A percentile compares a stretch with the other conserved stretches of the same genome.
These are phyloP conservation scores for Porodaedalea pini DNA, from an alignment of 1,284 basidiomycete genomes.

Conservation along the genomic window DNA sequence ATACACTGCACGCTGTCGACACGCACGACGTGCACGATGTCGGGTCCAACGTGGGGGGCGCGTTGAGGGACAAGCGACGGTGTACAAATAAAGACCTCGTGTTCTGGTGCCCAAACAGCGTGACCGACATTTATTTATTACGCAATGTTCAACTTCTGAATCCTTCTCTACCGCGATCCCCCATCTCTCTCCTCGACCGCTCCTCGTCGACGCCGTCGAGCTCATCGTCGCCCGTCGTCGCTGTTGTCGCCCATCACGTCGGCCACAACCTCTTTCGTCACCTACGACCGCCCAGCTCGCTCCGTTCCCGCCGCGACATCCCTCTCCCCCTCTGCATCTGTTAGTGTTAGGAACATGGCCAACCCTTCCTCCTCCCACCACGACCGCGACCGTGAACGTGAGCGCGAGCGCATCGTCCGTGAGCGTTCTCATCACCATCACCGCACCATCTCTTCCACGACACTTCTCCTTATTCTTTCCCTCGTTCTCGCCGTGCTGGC, in stretches of 20 bases:
- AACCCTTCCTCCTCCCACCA: constrained; percentile 79
- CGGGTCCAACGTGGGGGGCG: not conserved
- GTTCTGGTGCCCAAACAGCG: constrained; percentile 16
- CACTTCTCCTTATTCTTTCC: constrained; percentile 76
- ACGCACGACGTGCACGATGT: not conserved
- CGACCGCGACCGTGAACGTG: constrained; percentile 51
- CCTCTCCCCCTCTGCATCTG: constrained; percentile 73
- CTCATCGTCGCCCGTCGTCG: constrained; percentile 2
- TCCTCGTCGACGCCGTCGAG: constrained; percentile 8
- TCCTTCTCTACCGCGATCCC: constrained; percentile 5
- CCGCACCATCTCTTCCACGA: constrained; percentile 83
- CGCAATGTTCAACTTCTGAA: constrained; percentile 12
- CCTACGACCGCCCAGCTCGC: constrained; percentile 16
- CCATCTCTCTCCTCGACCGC: not conserved
- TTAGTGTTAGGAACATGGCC: constrained; percentile 59
- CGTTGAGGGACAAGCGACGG: not conserved
- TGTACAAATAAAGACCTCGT: constrained; percentile 15
- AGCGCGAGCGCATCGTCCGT: constrained; percentile 49
- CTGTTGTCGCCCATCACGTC: constrained; percentile 16
- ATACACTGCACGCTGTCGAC: not conserved
- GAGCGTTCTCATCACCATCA: constrained; percentile 58
- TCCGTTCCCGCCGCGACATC: constrained; percentile 42
- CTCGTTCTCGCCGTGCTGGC: constrained; percentile 78
- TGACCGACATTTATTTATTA: constrained; percentile 9
- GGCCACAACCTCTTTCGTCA: constrained; percentile 18